phyloP scores from a whole-genome alignment of 2,329 filamentous ascomycete genomes.

The Simplicillium sp. region DNA sequence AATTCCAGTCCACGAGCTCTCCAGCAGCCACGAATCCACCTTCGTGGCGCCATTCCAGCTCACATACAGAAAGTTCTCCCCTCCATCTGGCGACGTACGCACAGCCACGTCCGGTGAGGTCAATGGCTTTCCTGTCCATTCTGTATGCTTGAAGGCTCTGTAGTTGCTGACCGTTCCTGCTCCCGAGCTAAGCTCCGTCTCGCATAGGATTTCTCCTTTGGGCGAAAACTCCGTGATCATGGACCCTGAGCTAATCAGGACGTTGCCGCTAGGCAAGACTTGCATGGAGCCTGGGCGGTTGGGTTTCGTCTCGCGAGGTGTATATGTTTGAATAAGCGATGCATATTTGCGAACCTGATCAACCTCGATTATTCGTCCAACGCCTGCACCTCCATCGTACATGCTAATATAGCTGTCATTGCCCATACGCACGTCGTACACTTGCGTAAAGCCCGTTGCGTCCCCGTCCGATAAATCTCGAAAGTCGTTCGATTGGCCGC shows the following conservation, averaged over 20 bases:
- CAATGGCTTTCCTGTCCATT: conserved; percentile 39
- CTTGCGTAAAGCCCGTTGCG: not conserved
- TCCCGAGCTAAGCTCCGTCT: conserved; percentile 35
- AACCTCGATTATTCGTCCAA: conserved; percentile 32
- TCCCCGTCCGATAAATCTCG: conserved; percentile 3
- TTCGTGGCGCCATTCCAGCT: conserved; percentile 46
- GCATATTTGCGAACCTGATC: conserved; percentile 25
- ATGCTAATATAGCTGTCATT: too few species aligned
- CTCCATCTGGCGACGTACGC: conserved; percentile 1
- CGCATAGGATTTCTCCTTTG: conserved; percentile 41
- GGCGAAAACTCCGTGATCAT: conserved; percentile 35
- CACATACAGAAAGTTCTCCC: conserved; percentile 27
- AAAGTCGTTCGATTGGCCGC: conserved; percentile 5
- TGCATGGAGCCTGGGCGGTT: conserved; percentile 42
- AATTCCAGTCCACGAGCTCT: conserved; percentile 8
- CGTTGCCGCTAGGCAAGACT: conserved; percentile 40
- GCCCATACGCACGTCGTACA: too few species aligned
- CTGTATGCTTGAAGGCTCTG: conserved; percentile 37
- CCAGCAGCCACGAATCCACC: conserved; percentile 30
- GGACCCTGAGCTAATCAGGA: conserved; percentile 47
- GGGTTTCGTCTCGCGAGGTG: conserved; percentile 33
- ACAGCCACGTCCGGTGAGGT: conserved; percentile 15
- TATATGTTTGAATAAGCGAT: conserved; percentile 34
- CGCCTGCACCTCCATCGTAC: too few species aligned
- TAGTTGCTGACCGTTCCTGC: conserved; percentile 37